These are phyloP conservation scores for Xylaria multiplex DNA, from an alignment of 2,329 filamentous ascomycete species.

Conservation along the genomic window DNA sequence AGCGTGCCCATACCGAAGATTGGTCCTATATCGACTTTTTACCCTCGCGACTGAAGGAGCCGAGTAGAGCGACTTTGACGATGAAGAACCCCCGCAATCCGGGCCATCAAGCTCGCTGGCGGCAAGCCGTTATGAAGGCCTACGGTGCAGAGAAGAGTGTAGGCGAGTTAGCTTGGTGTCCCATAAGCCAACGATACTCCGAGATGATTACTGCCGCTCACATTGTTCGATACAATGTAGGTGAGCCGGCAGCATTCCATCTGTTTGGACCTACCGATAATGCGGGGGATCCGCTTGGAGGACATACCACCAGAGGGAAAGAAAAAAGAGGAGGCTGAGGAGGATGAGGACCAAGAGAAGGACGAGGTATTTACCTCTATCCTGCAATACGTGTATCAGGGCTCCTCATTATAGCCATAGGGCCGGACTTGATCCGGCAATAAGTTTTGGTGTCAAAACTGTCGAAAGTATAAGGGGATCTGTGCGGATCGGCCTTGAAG, in stretches of 20 bases:
- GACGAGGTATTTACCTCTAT: constrained; percentile 3
- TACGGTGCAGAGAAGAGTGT: constrained; percentile 4
- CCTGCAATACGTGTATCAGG: not conserved
- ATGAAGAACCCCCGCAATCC: not conserved
- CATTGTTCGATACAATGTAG: constrained; percentile 22
- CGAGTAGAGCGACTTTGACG: no score
- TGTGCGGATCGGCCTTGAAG: no score
- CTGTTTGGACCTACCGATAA: constrained; percentile 12
- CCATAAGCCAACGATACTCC: not conserved
- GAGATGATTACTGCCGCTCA: not conserved
- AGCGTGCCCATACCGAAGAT: constrained; percentile 6
- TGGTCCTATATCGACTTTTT: not conserved
- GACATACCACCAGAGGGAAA: constrained; percentile 2
- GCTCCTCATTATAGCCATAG: no score
- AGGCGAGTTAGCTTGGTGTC: constrained; percentile 7
- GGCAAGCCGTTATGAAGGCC: constrained; percentile 8
- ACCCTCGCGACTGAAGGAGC: no score
- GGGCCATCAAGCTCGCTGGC: not conserved
- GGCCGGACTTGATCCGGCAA: no score
- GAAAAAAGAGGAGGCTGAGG: not conserved
- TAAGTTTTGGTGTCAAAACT: no score
- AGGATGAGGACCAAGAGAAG: not conserved
- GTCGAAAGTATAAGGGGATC: no score
- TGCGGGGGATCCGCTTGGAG: not conserved
- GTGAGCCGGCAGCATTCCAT: constrained; percentile 10